Percentiles rank a stretch among this genome's conserved stretches.
phyloP scores from a whole-genome alignment of 768 basidiomycete species.

The Mycena kentingensis region DNA sequence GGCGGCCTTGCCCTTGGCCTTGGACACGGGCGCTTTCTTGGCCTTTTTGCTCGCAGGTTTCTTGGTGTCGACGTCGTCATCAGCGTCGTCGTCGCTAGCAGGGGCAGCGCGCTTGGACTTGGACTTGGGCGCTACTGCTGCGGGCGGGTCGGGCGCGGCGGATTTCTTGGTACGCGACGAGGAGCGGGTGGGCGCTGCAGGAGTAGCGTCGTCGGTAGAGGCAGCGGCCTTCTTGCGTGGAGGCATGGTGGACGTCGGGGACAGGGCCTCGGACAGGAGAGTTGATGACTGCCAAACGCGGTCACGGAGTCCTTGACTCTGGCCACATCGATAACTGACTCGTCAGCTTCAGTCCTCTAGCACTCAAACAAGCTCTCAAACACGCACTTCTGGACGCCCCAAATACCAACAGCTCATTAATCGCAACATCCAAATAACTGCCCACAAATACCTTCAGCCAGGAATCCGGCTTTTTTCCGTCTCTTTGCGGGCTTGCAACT shows the following conservation, averaged over 20 bases:
- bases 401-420: too few species aligned
- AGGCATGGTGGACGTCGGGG: constrained; percentile 36
- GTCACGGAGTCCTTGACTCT: constrained; percentile 15
- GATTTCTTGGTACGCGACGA: constrained; percentile 38
- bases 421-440: neutral
- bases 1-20: constrained; percentile 16
- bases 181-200: constrained; percentile 38
- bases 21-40: constrained; percentile 22
- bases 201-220: constrained; percentile 28
- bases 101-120: constrained; percentile 35
- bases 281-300: constrained; percentile 11
- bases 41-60: constrained; percentile 35
- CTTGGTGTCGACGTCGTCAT: constrained; percentile 27
- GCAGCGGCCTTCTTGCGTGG: constrained; percentile 47
- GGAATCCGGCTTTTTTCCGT: too few species aligned
- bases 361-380: too few species aligned
- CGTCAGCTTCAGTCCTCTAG: neutral
- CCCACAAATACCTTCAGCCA: neutral
- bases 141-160: constrained; percentile 26
- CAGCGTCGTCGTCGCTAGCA: constrained; percentile 27
- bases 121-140: constrained; percentile 28
- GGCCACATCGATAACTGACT: neutral
- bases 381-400: too few species aligned
- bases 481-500: too few species aligned
- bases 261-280: constrained; percentile 2